A percentile compares a stretch with the other conserved stretches of the same genome.
phyloP scores from a whole-genome alignment of 1,139 yeast species.

The Magnusiomyces clavatus region DNA sequence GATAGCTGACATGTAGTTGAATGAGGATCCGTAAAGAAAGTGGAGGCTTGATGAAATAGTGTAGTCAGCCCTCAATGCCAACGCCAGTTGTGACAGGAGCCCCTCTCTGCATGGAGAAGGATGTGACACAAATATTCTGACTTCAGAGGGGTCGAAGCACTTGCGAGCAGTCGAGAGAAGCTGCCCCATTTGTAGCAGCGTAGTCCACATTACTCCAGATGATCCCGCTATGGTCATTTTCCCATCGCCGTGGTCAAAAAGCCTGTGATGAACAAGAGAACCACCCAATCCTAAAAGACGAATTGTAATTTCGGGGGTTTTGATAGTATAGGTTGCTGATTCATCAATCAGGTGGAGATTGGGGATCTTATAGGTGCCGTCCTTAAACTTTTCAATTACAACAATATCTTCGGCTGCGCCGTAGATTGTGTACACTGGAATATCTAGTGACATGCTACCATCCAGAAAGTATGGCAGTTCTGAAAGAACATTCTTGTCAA shows the following conservation, averaged over 20 bases:
- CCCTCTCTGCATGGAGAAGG: conserved; percentile 64
- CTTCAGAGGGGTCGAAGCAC: conserved; percentile 37
- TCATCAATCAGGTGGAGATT: conserved; percentile 61
- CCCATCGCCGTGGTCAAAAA: conserved; percentile 59
- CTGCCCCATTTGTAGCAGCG: conserved; percentile 63
- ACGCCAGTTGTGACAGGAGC: conserved; percentile 58
- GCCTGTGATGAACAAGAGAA: conserved; percentile 53
- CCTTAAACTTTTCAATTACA: conserved; percentile 53
- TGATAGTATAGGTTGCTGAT: conserved; percentile 32
- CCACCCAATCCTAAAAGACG: conserved; percentile 70
- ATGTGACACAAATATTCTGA: conserved; percentile 58
- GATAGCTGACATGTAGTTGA: conserved; percentile 59
- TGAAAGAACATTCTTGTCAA: conserved; percentile 38
- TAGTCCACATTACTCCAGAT: conserved; percentile 70
- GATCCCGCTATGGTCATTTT: conserved; percentile 50
- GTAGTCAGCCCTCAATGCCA: conserved; percentile 61
- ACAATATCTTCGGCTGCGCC: conserved; percentile 71
- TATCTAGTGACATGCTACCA: conserved; percentile 42
- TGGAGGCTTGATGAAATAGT: conserved; percentile 67
- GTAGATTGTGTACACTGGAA: conserved; percentile 69
- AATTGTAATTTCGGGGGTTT: conserved; percentile 38
- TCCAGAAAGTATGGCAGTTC: conserved; percentile 47
- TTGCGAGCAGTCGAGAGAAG: conserved; percentile 42
- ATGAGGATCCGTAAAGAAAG: conserved; percentile 63
- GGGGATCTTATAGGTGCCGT: conserved; percentile 45